These are phyloP conservation scores for Inga laurina DNA, from an alignment of 306 rosid species.

Conservation along the genomic window DNA sequence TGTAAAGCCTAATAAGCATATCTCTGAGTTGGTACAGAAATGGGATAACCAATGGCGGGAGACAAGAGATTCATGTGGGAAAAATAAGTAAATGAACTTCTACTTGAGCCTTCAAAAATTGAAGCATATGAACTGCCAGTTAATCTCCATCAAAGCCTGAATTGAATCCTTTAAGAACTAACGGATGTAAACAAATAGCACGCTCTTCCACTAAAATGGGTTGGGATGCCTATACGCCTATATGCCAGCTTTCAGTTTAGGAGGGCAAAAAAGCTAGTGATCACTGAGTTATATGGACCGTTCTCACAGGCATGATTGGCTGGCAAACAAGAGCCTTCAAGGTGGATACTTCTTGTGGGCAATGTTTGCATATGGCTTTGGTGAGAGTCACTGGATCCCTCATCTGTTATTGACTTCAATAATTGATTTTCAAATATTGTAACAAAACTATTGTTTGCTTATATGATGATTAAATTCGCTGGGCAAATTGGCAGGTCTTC, in stretches of 20 bases:
- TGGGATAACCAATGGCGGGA: background rate
- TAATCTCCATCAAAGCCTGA: background rate
- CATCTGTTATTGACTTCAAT: background rate
- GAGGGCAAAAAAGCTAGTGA: background rate
- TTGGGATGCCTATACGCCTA: background rate
- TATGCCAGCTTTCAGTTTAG: background rate
- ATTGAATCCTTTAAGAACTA: background rate
- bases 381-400: conserved; percentile 33
- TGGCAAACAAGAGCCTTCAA: conserved; percentile 56
- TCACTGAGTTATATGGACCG: background rate
- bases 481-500: conserved; percentile 52
- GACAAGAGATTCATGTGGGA: background rate
- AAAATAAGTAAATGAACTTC: background rate
- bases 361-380: conserved; percentile 76
- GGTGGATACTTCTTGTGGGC: conserved; percentile 81
- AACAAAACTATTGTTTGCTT: background rate
- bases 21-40: background rate
- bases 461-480: background rate
- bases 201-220: background rate
- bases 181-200: background rate
- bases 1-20: background rate
- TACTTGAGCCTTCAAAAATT: background rate
- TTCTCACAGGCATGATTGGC: conserved; percentile 68
- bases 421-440: background rate
- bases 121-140: background rate